Conservation (phyloP, 1,284 basidiomycete genomes). For the Cryptococcus deneoformans region DNA sequence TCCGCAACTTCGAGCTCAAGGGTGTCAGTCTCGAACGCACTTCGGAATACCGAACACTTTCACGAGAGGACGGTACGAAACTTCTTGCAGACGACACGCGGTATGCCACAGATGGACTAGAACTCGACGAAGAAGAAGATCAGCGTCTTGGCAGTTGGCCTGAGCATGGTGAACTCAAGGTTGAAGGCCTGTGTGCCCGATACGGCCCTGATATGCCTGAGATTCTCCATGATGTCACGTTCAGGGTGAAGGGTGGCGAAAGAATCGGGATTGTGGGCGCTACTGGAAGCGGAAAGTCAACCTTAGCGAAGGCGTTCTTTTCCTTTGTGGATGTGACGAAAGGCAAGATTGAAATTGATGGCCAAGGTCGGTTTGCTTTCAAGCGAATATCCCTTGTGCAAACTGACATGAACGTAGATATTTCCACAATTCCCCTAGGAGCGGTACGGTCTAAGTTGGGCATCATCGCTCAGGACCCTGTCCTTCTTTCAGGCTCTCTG, state of each 20-base stretch:
- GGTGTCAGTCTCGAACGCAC: slow-evolving; percentile 61
- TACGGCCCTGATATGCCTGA: slow-evolving; percentile 51
- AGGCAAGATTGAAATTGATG: slow-evolving; percentile 35
- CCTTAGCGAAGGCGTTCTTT: slow-evolving; percentile 43
- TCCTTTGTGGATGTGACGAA: slow-evolving; percentile 33
- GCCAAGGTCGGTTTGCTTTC: slow-evolving; percentile 16
- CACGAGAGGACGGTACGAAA: slow-evolving; percentile 44
- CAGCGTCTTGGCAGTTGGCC: slow-evolving; percentile 54
- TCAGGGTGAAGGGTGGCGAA: slow-evolving; percentile 48
- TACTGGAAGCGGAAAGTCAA: slow-evolving; percentile 48
- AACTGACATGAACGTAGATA: slow-evolving; percentile 17
- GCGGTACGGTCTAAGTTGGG: slow-evolving; percentile 29
- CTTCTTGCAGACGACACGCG: slow-evolving; percentile 4
- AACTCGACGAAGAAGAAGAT: neutral
- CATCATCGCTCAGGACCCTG: slow-evolving; percentile 41
- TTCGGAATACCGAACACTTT: slow-evolving; percentile 58
- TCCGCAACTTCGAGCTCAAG: slow-evolving; percentile 40
- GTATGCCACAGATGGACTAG: neutral
- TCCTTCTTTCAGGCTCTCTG: slow-evolving; percentile 47
- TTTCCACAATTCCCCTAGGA: slow-evolving; percentile 24
- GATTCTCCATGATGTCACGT: slow-evolving; percentile 52
- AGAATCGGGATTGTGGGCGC: slow-evolving; percentile 54
- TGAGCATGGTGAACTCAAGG: slow-evolving; percentile 41
- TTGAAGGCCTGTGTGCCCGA: slow-evolving; percentile 45
- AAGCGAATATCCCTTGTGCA: too few relatives aligned